These are phyloP conservation scores for Candida sanyaensis DNA, from an alignment of 1,139 yeast genomes.

Conservation along the genomic window DNA sequence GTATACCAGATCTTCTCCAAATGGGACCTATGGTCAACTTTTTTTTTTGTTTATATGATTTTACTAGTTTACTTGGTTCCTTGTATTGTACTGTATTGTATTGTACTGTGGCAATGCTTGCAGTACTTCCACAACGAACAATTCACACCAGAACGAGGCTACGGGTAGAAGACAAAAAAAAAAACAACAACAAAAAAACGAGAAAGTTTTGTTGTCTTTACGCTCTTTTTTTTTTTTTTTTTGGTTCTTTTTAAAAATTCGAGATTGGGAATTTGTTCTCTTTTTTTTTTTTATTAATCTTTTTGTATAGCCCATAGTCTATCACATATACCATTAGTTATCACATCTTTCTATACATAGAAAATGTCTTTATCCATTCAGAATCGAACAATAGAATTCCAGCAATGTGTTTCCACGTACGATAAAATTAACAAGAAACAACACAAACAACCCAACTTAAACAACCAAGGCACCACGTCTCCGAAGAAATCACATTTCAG, in stretches of 20 bases:
- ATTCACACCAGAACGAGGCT: too few species aligned
- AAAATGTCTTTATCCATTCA: slow-evolving; percentile 46
- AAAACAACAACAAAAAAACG: background rate
- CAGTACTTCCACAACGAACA: background rate
- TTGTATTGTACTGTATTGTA: too few species aligned
- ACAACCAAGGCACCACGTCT: slow-evolving; percentile 11
- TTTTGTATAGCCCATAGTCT: background rate
- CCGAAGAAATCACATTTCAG: slow-evolving; percentile 68
- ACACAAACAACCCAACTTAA: slow-evolving; percentile 11
- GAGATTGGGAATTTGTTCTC: background rate
- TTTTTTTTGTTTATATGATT: too few species aligned
- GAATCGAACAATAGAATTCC: slow-evolving; percentile 84
- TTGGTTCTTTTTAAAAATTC: slow-evolving; percentile 1
- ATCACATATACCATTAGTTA: background rate
- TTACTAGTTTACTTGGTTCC: too few species aligned
- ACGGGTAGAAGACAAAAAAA: background rate
- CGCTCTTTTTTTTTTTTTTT: background rate
- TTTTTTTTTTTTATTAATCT: background rate
- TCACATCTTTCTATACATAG: background rate
- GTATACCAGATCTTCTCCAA: too few species aligned
- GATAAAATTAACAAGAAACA: slow-evolving; percentile 55
- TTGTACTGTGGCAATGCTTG: background rate
- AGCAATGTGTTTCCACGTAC: slow-evolving; percentile 75
- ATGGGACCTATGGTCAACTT: too few species aligned
- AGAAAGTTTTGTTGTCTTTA: background rate